Base-by-base conservation (phyloP, 2,329 filamentous ascomycete genomes). In the Venturia carpophila region DNA sequence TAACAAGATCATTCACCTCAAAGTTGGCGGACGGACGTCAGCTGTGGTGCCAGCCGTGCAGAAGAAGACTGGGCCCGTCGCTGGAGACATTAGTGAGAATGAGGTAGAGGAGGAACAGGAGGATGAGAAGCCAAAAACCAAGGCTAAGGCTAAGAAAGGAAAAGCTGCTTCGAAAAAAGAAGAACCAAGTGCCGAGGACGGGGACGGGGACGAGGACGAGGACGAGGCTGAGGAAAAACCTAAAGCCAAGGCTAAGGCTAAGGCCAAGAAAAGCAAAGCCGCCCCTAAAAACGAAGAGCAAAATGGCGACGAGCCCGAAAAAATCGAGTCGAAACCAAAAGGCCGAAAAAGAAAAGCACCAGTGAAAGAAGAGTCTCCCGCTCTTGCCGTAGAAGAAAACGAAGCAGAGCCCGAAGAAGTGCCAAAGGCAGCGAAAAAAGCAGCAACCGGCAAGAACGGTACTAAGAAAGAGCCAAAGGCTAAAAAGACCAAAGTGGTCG, bases 1-100 rank as follows among this genome's bases (percentile, higher is more conserved):
- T 0, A 88, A 92, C 68, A 92, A 89, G 75, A 87, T 97, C 58
- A 86, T 87, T 0, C 94, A 93, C 72, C 77, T 97, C 61, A 97
- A 89, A 0, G 93, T 97, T 0, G 93, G 93, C 0, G 92, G 93
- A 1, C 82, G 94, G 58, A 97, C 94, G 3, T 96, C 91, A 71
- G 96, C 92, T 60, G 88, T 93, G 63, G 91, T 95, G 0, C 92
- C 92, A 0, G 85, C 82, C 15, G 78, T 94, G 37, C 94, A 97
- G 78, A 96, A 92, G 79, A 96, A 96, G 80, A 86, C 83, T 1
- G 84, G 81, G 1, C 77, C 80, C 41, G 83, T 85, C 19, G 79
- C 82, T 21, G 83, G 80, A 5, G 83, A 84, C 67, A 72, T 79
- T n/a, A 70, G 67, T 58, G 75, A 75, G 34, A 76, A 74, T 39